Conservation (phyloP, 169 alveolate species). For the Cystoisospora suis region DNA sequence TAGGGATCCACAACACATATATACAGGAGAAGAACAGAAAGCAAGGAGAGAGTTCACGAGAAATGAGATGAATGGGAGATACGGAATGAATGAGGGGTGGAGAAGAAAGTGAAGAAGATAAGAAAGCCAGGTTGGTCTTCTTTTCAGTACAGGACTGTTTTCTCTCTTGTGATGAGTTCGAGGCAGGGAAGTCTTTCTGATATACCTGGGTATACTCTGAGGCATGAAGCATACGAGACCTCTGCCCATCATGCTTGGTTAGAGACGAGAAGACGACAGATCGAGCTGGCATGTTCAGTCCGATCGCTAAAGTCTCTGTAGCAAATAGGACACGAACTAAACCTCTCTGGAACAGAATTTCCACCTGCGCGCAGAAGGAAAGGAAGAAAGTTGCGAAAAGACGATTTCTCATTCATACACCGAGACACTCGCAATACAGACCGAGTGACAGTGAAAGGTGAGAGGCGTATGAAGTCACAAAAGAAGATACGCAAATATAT, state of each 20-base stretch:
- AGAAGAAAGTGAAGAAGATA: too few species aligned
- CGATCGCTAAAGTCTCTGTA: slow-evolving; percentile 99
- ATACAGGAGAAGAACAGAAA: too few species aligned
- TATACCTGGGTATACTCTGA: slow-evolving; percentile 94
- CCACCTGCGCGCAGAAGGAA: slow-evolving; percentile 76
- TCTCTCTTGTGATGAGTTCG: too few species aligned
- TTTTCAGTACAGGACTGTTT: too few species aligned
- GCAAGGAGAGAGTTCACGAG: too few species aligned
- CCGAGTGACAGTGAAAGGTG: too few species aligned
- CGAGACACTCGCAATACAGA: too few species aligned
- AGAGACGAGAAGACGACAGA: slow-evolving; percentile 90
- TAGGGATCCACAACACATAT: too few species aligned
- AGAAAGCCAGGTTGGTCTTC: too few species aligned
- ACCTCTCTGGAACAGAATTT: slow-evolving; percentile 95
- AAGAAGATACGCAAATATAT: background rate
- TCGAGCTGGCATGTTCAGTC: slow-evolving; percentile 99
- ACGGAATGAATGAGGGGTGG: too few species aligned
- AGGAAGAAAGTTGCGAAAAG: background rate
- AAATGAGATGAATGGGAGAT: too few species aligned
- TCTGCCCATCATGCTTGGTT: slow-evolving; percentile 92
- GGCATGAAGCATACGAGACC: slow-evolving; percentile 87
- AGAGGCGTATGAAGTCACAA: too few species aligned
- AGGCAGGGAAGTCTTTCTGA: background rate
- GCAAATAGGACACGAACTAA: slow-evolving; percentile 96
- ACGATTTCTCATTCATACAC: background rate